Conservation (phyloP, 176 grass and related monocot species). For the Tillandsia fasciculata region DNA sequence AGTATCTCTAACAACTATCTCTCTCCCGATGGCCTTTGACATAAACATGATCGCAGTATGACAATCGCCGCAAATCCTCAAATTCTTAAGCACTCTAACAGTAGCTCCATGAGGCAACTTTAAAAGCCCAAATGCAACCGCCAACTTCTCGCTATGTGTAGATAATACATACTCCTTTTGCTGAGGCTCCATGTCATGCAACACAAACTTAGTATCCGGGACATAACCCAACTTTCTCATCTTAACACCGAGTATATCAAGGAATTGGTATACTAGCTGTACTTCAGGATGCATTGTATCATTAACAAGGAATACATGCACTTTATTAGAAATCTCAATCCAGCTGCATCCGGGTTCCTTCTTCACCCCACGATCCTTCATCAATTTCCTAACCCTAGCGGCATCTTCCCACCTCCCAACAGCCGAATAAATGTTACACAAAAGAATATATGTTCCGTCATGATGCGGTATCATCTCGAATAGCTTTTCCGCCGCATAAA, state of each 20-base stretch:
- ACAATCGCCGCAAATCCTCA: slow-evolving; percentile 87
- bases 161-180: slow-evolving; percentile 68
- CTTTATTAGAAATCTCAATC: slow-evolving; percentile 78
- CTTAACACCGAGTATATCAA: slow-evolving; percentile 62
- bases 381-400: slow-evolving; percentile 79
- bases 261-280: slow-evolving; percentile 45
- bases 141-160: slow-evolving; percentile 78
- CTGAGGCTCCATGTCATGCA: slow-evolving; percentile 59
- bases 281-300: slow-evolving; percentile 74
- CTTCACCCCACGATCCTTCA: slow-evolving; percentile 87
- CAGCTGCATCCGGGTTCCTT: slow-evolving; percentile 97
- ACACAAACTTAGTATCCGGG: slow-evolving; percentile 63
- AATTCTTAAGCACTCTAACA: slow-evolving; percentile 85
- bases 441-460: slow-evolving; percentile 80
- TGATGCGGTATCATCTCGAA: slow-evolving; percentile 61
- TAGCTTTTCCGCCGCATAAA: slow-evolving; percentile 56
- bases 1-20: slow-evolving; percentile 74
- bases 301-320: slow-evolving; percentile 71
- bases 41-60: slow-evolving; percentile 85
- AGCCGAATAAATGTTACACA: slow-evolving; percentile 83
- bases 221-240: slow-evolving; percentile 82
- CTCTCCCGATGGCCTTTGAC: slow-evolving; percentile 58
- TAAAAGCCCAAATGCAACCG: slow-evolving; percentile 79
- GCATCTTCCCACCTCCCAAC: slow-evolving; percentile 65
- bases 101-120: slow-evolving; percentile 57